phyloP scores from a whole-genome alignment of 2,329 filamentous ascomycete species.

The Blastomyces silverae region DNA sequence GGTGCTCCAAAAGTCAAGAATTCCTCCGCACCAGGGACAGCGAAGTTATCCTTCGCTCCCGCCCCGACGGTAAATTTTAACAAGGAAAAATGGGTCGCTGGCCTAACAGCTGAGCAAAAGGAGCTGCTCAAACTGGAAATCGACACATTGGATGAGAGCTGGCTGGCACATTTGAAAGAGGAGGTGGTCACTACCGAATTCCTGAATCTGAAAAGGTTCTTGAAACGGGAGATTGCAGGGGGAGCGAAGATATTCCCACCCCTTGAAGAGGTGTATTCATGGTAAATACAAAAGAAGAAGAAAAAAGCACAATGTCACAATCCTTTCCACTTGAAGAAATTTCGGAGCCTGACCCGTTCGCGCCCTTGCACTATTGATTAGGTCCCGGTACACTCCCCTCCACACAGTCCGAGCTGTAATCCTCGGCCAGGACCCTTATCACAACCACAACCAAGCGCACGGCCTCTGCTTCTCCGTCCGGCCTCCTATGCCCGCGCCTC shows the following conservation, averaged over 20 bases:
- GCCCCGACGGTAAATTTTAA: constrained; percentile 57
- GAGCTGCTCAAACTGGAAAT: constrained; percentile 82
- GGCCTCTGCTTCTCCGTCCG: constrained; percentile 93
- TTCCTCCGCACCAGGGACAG: constrained; percentile 20
- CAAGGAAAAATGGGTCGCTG: constrained; percentile 82
- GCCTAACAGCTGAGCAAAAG: constrained; percentile 72
- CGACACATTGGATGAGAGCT: constrained; percentile 82
- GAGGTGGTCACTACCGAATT: constrained; percentile 75
- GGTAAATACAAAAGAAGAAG: constrained; percentile 48
- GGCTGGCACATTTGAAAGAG: constrained; percentile 82
- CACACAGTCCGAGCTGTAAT: constrained; percentile 86
- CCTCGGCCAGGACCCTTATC: constrained; percentile 93
- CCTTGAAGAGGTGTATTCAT: constrained; percentile 83
- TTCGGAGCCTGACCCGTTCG: neutral
- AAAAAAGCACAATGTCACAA: constrained; percentile 20
- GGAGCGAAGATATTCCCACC: constrained; percentile 83
- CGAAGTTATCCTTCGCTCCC: constrained; percentile 20
- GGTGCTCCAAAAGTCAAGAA: constrained; percentile 54
- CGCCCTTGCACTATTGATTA: constrained; percentile 38
- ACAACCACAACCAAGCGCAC: constrained; percentile 91
- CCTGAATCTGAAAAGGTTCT: constrained; percentile 77
- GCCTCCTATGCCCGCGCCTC: constrained; percentile 78
- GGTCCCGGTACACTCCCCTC: constrained; percentile 90
- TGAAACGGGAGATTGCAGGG: constrained; percentile 66
- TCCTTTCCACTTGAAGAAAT: neutral